These are phyloP conservation scores for Aaosphaeria pasadenensis DNA, from an alignment of 2,329 filamentous ascomycete species.

Conservation along the genomic window DNA sequence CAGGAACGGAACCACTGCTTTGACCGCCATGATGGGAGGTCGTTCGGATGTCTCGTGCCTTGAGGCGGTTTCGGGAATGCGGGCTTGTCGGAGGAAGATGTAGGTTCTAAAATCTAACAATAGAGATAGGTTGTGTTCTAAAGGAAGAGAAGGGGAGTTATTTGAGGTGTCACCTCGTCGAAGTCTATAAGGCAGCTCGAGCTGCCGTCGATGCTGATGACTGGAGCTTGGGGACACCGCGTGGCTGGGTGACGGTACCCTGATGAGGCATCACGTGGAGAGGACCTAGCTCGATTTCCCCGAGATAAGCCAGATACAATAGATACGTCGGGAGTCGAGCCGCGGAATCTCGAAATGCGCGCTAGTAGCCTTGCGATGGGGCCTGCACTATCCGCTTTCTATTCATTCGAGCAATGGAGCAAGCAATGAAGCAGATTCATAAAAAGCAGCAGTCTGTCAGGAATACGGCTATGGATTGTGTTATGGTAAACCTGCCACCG, in stretches of 20 bases:
- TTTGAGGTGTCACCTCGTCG: background rate
- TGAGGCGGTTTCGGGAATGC: conserved; percentile 4
- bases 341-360: background rate
- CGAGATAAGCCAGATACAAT: too few species aligned
- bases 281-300: background rate
- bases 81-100: conserved; percentile 8
- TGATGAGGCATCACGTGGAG: conserved; percentile 6
- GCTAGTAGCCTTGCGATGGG: background rate
- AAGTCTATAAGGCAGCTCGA: conserved; percentile 6
- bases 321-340: background rate
- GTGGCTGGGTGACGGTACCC: conserved; percentile 24
- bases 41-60: too few species aligned
- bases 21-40: conserved; percentile 61
- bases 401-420: background rate
- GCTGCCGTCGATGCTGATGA: conserved; percentile 15
- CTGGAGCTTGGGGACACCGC: conserved; percentile 14
- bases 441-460: background rate
- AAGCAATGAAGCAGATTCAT: background rate
- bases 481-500: too few species aligned
- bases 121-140: conserved; percentile 10
- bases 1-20: conserved; percentile 73
- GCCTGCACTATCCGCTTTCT: background rate
- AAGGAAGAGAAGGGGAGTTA: background rate
- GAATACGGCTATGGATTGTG: too few species aligned
- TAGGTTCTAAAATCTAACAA: conserved; percentile 1